Base-by-base conservation (phyloP, 139 green algal species). In the Chlorella sorokiniana region DNA sequence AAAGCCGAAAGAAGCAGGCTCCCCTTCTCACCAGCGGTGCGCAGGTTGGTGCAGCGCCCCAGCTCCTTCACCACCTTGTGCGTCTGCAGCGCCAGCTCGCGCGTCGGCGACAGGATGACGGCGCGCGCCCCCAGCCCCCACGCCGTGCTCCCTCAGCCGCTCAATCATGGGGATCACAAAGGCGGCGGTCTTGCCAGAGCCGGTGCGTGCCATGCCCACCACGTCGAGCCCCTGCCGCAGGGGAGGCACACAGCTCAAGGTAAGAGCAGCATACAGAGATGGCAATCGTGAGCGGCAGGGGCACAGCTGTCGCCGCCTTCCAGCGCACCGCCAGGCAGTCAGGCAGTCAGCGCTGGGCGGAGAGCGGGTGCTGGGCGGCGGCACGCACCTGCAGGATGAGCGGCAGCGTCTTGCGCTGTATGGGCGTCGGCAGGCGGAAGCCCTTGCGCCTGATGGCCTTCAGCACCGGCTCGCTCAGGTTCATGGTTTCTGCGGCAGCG, bases 141-240 rank as follows among this genome's bases (percentile, higher is more conserved):
- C 25, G 8, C 90, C 92, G 90, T 99, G 96, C 38, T 72, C 78
- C 72, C 87, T 87, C 42, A 98, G 87, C 85, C 88, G 89, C 75
- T 98, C 86, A 27, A 99, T 79, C 85, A 99, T 89, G 0, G 97
- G 95, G 29, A 98, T 91, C 10, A 97, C 92, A 87, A 98, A 98
- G 8, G 95, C 95, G 18, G 96, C 96, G 6, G 97, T 99, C 85
- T 99, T 99, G 74, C 97, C 97, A 38, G 90, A 96, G 44, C 97
- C 97, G 27, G 97, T 99, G 31, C 97, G 88, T 2, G 95, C 95
- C 95, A 98, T 98, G 69, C 92, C 95, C 9, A 98, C 92, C 27
- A 98, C 85, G 82, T 98, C 95, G 40, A 92, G 64, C 52, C 95
- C 93, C 71, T 93, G 86, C 72, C 96, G 82, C 45, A 96, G 92